Evolutionary conservation across 2,329 filamentous ascomycete genomes (phyloP), one percentile per base, ranked within the genome.

Genomic region (Myriosclerotinia curreyana): DNA sequence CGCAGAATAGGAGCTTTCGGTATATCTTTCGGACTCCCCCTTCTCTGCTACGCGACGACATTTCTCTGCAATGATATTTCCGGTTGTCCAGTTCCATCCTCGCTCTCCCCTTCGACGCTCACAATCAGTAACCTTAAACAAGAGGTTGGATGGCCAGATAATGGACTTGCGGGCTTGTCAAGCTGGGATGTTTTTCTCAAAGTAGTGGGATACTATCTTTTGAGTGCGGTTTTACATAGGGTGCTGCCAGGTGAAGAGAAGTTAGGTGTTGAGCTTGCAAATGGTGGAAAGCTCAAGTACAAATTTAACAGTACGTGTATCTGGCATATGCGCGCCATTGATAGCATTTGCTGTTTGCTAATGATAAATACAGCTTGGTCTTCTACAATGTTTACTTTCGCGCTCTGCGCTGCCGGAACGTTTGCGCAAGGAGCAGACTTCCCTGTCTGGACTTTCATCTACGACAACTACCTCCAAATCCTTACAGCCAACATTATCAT

Each of bases 31-130:
- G 87, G 88, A 64, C 85, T 97, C 0, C 94, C 94, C 0, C 66
- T 92, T 50, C 82, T 93, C 68, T 84, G 92, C 71, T 96, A 95
- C 78, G 75, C 87, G 71, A 88, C 94, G 74, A 83, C 87, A 54
- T 96, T 97, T 74, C 81, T 89, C 72, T 97, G 94, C 83, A 98
- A 97, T 79, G 93, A 98, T 76, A 81, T 96, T 68, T 89, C 91
- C 11, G 94, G 95, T 65, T 98, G 95, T 74, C 95, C 94, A 54
- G 88, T 91, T 3, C 92, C 93, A 4, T 92, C 90, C 5, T 81
- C 94, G 11, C 82, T 96, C 46, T 82, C 83, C 69, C 92, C 90
- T 40, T 86, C 83, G 64, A 89, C 84, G 11, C 78, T 96, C 66
- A 86, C 86, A 50, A 79, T 92, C 55, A 84, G 88, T 25, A 83